Evolutionary conservation across 805 yeast genomes (phyloP), one percentile per base, ranked within the genome.

Genomic region (Ogataea thermomethanolica): DNA sequence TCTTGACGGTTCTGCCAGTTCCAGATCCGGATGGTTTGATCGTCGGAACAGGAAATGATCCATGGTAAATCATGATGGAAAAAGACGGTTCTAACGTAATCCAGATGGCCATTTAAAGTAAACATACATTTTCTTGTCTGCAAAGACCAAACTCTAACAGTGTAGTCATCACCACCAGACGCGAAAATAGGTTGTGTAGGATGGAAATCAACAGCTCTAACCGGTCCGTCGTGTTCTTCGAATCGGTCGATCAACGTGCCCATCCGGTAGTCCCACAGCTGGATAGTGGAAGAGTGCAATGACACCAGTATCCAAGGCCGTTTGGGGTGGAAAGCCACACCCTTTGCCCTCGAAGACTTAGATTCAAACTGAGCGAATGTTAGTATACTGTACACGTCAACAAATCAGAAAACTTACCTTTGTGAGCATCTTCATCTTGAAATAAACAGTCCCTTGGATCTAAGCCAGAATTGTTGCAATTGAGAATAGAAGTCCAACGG

Each of bases 1-100:
- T 93, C 98, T 62, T 89, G 91, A 54, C 99, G 81, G 63, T 90
- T 90, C 71, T 95, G 99, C 99, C 99, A 93, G 69, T 93, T 95
- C 99, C 99, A 93, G 51, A 93, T 91, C 62, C 99, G 78, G 50
- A 95, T 89, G 24, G 99, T 93, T 68, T 93, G 99, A 71, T 93
- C 99, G 66, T 93, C 99, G 32, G 96, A 87, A 46, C 93, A 81
- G 20, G 96, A 84, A 45, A 93, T 79, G 59, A 93, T 85, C 99
- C 99, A 93, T 7, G 99, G 99, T 61, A 93, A 73, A 62, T 89
- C 96, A 55, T 80, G 84, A 69, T 93, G 99, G 78, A 93, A 93
- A 50, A 80, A 85, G 15, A 88, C 97, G 12, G 95, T 85, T 62
- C 99, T 79, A 43, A 93, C 85, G 64, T 90, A 93, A 68, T 93